Base-by-base conservation (phyloP, 768 basidiomycete genomes). In the Paxillus rubicundulus region DNA sequence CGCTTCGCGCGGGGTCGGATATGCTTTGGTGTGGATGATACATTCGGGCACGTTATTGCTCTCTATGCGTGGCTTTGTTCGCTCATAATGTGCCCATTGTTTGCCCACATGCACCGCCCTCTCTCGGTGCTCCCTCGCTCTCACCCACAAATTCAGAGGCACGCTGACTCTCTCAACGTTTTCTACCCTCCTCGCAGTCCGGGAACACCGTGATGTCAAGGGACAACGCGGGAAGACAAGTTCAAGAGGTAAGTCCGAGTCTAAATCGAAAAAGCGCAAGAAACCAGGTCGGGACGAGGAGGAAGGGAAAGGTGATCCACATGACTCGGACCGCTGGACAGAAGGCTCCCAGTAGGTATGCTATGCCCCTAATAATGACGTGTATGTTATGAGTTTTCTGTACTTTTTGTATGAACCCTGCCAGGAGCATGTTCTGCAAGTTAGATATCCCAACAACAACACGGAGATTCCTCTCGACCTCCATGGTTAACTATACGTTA, bases 141-240 rank as follows among this genome's bases (percentile, higher is more conserved):
- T 43, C 16, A 14, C 12, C 30, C 40, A 17, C 43, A 20, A 2
- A 36, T 20, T 6, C 57, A 92, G 88, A 8, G 92, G 92, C 1
- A 71, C 84, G 44, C 77, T 93, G 37, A 82, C 82, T 9, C 72
- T 92, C 4, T 55, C 61, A 1, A 75, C 82, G 0, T 93, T 93
- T 68, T 71, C 74, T 28, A 76, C 82, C 54, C 81, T 92, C 45
- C 72, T 92, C 47, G 77, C 78, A 9, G 33, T 66, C 24, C 49
- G 52, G 6, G 37, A 62, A 39, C 52, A 60, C 27, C 42, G 44
- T 9, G 50, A 54, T 32, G 49, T 32, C 27, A 59, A 59, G 36
- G 53, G 45, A 37, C 55, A 47, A 9, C 28, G 1, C 1, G 39
- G 39, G 14, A 52, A 51, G 47, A 59, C 47, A 21, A 27, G 17